Percentiles rank a stretch among this genome's conserved stretches.
These are phyloP conservation scores for Vitis amurensis DNA, from an alignment of 164 flowering plant species.

Conservation along the genomic window DNA sequence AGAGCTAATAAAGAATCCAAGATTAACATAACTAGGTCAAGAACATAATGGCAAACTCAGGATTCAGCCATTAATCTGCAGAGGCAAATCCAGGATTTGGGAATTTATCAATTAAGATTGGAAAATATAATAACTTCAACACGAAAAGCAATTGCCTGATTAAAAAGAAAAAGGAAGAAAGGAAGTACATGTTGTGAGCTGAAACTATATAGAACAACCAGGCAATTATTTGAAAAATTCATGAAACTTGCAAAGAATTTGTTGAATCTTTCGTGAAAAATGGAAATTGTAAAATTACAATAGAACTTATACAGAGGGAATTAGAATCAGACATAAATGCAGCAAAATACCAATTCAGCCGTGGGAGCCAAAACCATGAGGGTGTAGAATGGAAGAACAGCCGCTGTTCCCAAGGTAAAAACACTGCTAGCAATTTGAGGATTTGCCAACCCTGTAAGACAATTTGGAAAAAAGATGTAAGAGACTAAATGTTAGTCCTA, in stretches of 20 bases:
- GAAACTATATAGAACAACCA: too few species aligned
- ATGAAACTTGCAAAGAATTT: too few species aligned
- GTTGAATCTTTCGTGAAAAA: too few species aligned
- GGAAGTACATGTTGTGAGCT: neutral
- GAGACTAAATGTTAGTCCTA: neutral
- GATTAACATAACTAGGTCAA: neutral
- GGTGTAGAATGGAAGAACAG: constrained; percentile 93
- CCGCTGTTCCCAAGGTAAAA: constrained; percentile 82
- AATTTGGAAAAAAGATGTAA: neutral
- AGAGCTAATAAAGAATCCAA: neutral
- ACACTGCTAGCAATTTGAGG: constrained; percentile 74
- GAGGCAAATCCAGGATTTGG: too few species aligned
- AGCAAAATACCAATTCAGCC: constrained; percentile 53
- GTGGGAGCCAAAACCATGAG: constrained; percentile 93
- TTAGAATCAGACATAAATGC: too few species aligned
- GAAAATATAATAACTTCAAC: too few species aligned
- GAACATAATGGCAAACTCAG: neutral
- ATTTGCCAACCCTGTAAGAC: constrained; percentile 58
- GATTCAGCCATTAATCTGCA: too few species aligned
- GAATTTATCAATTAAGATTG: too few species aligned
- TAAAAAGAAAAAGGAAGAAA: neutral
- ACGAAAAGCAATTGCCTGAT: neutral
- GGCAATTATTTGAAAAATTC: too few species aligned
- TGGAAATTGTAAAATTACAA: too few species aligned
- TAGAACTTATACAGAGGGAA: too few species aligned